These are phyloP conservation scores for Dendrobium nobile DNA, from an alignment of 106 monocot genomes.

Conservation along the genomic window DNA sequence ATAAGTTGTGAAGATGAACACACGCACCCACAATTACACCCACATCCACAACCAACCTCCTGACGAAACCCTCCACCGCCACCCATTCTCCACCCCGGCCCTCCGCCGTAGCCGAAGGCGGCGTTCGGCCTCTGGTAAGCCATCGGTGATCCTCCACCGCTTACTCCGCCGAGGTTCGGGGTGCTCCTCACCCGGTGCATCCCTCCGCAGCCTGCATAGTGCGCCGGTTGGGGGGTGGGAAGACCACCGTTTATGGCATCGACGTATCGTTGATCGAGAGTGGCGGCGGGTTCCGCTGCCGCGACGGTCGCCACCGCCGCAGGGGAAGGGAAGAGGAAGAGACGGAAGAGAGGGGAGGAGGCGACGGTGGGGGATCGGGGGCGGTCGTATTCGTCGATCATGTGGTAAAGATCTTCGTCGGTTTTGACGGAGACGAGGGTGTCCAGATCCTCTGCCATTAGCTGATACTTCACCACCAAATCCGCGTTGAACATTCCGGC, in stretches of 20 bases:
- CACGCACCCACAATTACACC: neutral
- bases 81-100: slow-evolving; percentile 3
- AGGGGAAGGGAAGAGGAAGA: slow-evolving; percentile 18
- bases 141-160: neutral
- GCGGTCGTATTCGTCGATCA: slow-evolving; percentile 57
- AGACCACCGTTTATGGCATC: slow-evolving; percentile 4
- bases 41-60: neutral
- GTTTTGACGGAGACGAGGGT: slow-evolving; percentile 44
- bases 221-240: neutral
- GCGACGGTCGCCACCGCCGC: neutral
- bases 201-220: neutral
- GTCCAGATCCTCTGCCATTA: slow-evolving; percentile 50
- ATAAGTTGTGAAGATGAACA: neutral
- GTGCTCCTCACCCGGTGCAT: slow-evolving; percentile 22
- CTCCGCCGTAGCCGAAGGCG: neutral
- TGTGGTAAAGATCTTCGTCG: slow-evolving; percentile 52
- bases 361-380: slow-evolving; percentile 7
- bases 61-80: neutral
- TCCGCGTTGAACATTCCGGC: slow-evolving; percentile 21
- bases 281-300: neutral
- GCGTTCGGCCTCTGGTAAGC: neutral
- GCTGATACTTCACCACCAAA: slow-evolving; percentile 46
- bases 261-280: neutral
- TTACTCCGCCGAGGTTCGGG: slow-evolving; percentile 10
- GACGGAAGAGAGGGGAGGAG: slow-evolving; percentile 5